Evolutionary conservation across 2,329 filamentous ascomycete genomes (phyloP).

Genomic region (Cordyceps cicadae): DNA sequence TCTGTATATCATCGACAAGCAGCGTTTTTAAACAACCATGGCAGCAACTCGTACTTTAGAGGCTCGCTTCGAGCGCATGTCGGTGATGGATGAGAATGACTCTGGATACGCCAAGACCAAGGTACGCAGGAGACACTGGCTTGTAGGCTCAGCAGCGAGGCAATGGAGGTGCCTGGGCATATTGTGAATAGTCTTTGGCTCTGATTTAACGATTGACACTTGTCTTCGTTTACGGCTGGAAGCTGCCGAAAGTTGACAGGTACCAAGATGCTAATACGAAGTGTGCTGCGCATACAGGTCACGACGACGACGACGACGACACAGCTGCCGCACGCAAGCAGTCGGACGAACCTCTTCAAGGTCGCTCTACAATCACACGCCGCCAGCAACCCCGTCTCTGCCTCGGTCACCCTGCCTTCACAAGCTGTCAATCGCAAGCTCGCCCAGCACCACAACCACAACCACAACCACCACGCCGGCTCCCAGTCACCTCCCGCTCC

Average conservation of each 20-base stretch:
- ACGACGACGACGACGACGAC: slow-evolving; percentile 21
- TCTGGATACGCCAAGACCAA: slow-evolving; percentile 64
- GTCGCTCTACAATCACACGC: slow-evolving; percentile 67
- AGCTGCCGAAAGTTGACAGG: not conserved
- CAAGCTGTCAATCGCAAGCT: slow-evolving; percentile 52
- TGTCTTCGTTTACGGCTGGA: not conserved
- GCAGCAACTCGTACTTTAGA: slow-evolving; percentile 69
- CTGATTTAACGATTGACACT: not conserved
- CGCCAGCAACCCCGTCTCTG: slow-evolving; percentile 51
- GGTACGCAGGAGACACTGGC: slow-evolving; percentile 41
- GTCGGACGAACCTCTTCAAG: slow-evolving; percentile 77
- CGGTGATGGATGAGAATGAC: slow-evolving; percentile 83
- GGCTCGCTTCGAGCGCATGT: slow-evolving; percentile 80
- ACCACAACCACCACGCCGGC: slow-evolving; percentile 35
- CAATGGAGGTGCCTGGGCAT: not conserved
- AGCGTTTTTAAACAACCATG: not conserved
- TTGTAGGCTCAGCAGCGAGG: not conserved
- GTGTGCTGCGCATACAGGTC: slow-evolving; percentile 15
- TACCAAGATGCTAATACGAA: slow-evolving; percentile 3
- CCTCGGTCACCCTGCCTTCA: slow-evolving; percentile 60
- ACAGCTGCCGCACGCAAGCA: slow-evolving; percentile 44
- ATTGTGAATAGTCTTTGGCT: not conserved
- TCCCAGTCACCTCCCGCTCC: slow-evolving; percentile 34
- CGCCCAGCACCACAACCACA: not conserved
- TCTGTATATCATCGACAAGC: not conserved